A percentile compares a stretch with the other conserved stretches of the same genome.
Evolutionary conservation across 768 basidiomycete species (phyloP).

Genomic region (Russula sp.): DNA sequence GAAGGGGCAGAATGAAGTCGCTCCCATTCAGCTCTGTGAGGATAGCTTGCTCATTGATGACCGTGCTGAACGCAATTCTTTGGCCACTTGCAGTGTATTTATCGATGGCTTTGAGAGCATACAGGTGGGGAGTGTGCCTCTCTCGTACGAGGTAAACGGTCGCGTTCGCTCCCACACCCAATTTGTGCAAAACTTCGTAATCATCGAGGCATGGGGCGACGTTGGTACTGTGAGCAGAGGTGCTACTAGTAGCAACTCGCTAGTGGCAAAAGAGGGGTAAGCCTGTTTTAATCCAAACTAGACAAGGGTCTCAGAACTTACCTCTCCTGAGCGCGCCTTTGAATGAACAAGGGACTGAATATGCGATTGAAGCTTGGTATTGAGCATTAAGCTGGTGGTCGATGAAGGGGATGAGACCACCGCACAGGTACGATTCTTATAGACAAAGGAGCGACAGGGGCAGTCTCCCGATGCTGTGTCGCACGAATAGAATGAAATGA

Average conservation of each 20-base stretch:
- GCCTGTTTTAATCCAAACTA: background rate
- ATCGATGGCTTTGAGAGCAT: conserved; percentile 18
- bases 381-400: background rate
- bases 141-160: conserved; percentile 19
- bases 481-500: background rate
- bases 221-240: background rate
- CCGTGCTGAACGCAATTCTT: background rate
- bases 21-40: conserved; percentile 8
- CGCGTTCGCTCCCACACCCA: conserved; percentile 13
- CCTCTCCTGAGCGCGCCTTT: background rate
- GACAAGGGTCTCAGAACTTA: background rate
- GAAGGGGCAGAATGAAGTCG: conserved; percentile 15
- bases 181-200: conserved; percentile 10
- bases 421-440: background rate
- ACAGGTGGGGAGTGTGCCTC: conserved; percentile 10
- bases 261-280: background rate
- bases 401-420: background rate
- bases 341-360: conserved; percentile 2
- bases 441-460: background rate
- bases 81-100: background rate
- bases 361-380: conserved; percentile 9
- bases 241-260: background rate
- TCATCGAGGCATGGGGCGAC: conserved; percentile 15
- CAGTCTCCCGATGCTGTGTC: background rate
- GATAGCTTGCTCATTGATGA: conserved; percentile 5